phyloP scores from a whole-genome alignment of 2,329 filamentous ascomycete genomes.

The Trichoderma sp. region DNA sequence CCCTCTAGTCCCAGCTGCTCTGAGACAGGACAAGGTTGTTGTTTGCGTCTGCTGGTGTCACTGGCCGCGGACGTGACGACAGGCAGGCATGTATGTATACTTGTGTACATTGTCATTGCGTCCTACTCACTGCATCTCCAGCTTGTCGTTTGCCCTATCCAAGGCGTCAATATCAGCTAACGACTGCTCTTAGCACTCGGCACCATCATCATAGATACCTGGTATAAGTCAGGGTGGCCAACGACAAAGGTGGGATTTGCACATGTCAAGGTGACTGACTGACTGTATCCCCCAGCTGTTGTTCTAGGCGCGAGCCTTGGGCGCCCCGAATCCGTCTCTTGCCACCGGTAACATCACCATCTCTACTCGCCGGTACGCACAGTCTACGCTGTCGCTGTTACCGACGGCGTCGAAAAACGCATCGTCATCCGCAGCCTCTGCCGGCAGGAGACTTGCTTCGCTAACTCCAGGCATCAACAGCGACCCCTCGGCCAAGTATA shows the following conservation, averaged over 20 bases:
- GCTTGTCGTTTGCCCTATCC: neutral
- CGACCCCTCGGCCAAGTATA: neutral
- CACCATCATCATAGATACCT: neutral
- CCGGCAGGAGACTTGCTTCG: neutral
- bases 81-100: neutral
- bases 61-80: neutral
- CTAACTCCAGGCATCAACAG: slow-evolving; percentile 10
- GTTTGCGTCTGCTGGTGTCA: slow-evolving; percentile 2
- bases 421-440: neutral
- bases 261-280: neutral
- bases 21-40: neutral
- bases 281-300: neutral
- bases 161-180: neutral
- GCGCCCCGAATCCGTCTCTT: neutral
- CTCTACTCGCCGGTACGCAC: neutral
- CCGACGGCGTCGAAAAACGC: neutral
- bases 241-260: neutral
- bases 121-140: neutral
- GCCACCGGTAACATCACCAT: neutral
- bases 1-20: slow-evolving; percentile 3
- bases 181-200: neutral
- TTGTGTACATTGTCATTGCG: neutral
- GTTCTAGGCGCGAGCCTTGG: neutral
- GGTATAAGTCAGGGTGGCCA: neutral
- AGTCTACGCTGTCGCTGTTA: neutral